Percentiles rank a stretch among this genome's conserved stretches.
phyloP scores from a whole-genome alignment of 306 rosid genomes.

The Lathyrus oleraceus region DNA sequence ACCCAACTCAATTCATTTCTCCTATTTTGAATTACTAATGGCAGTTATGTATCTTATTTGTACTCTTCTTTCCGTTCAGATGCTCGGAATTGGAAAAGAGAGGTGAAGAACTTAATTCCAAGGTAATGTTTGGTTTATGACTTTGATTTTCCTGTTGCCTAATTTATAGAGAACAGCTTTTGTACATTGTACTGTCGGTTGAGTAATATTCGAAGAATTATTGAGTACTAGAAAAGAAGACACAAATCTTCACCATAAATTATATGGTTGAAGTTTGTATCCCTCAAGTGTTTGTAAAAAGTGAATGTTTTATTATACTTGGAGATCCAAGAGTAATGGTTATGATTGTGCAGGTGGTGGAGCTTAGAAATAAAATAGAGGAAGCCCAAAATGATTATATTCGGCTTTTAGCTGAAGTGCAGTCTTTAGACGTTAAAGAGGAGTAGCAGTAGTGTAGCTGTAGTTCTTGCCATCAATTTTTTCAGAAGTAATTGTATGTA shows the following conservation, averaged over 20 bases:
- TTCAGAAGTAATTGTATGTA: conserved; percentile 28
- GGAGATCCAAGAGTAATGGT: conserved; percentile 11
- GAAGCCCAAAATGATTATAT: conserved; percentile 41
- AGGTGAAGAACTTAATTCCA: conserved; percentile 54
- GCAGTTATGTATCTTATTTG: conserved; percentile 21
- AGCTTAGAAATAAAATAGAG: conserved; percentile 54
- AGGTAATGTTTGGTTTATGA: conserved; percentile 51
- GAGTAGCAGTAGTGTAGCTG: conserved; percentile 42
- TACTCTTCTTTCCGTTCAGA: conserved; percentile 45
- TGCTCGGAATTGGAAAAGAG: conserved; percentile 55
- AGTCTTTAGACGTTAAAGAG: conserved; percentile 43
- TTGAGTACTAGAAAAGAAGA: not conserved
- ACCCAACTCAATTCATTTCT: not conserved
- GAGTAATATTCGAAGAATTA: conserved; percentile 9
- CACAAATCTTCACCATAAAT: not conserved
- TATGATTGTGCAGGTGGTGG: conserved; percentile 54
- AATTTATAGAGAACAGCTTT: conserved; percentile 3
- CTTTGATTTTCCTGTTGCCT: conserved; percentile 20
- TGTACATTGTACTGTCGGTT: not conserved
- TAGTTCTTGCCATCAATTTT: conserved; percentile 28
- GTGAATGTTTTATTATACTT: not conserved
- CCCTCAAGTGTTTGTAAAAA: not conserved
- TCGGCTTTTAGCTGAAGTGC: conserved; percentile 49
- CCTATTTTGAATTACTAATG: conserved; percentile 25
- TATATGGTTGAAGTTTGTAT: conserved; percentile 3